Conservation (phyloP, 805 yeast species). For the Candida oleophila region DNA sequence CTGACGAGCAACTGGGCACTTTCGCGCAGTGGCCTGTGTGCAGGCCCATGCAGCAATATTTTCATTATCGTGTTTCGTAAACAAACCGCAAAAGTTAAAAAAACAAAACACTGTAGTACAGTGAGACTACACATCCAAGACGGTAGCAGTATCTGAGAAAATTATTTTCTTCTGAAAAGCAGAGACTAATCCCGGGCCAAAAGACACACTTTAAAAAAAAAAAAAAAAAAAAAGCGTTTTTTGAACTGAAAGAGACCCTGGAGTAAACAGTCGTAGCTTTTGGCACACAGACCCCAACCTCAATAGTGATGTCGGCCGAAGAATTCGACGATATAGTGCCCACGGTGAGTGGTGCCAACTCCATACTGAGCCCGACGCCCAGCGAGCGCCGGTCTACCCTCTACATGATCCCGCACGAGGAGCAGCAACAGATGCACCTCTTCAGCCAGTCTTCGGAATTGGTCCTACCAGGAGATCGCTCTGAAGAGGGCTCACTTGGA, state of each 20-base stretch:
- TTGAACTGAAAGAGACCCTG: no score
- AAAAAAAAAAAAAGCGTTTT: no score
- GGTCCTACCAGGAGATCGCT: background rate
- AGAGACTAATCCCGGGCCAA: no score
- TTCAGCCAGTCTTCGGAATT: slow-evolving; percentile 2
- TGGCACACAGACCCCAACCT: background rate
- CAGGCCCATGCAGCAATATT: background rate
- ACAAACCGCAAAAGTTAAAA: background rate
- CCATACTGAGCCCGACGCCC: background rate
- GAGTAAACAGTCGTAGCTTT: background rate
- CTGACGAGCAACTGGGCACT: background rate
- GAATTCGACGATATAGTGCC: slow-evolving; percentile 4
- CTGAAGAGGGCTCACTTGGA: no score
- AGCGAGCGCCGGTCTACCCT: background rate
- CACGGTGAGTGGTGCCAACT: background rate
- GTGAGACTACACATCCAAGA: background rate
- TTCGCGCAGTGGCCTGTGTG: background rate
- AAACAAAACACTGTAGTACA: background rate
- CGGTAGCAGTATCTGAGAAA: background rate
- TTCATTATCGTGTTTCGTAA: background rate
- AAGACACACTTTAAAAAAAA: no score
- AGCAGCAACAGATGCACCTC: slow-evolving; percentile 1
- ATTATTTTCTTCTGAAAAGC: no score
- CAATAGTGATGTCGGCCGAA: slow-evolving; percentile 3
- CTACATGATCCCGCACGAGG: slow-evolving; percentile 1